Evolutionary conservation across 129 eudicot genomes (phyloP).

Genomic region (Silybum marianum): DNA sequence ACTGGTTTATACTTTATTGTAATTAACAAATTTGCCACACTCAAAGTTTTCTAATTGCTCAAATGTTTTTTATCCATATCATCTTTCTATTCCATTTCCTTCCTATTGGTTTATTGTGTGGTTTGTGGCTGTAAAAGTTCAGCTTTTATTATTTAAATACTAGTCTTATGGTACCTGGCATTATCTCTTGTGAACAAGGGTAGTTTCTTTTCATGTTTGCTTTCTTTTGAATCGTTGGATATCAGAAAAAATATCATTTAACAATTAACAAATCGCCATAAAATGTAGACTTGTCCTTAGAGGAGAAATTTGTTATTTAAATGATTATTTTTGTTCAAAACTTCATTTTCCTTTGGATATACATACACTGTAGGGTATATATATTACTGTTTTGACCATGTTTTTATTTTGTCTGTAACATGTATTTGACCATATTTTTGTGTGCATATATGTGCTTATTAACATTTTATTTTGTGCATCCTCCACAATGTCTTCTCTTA

Average conservation of each 20-base stretch:
- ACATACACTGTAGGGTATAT: neutral
- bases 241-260: neutral
- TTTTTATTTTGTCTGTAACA: no score
- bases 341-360: neutral
- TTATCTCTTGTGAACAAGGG: neutral
- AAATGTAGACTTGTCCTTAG: neutral
- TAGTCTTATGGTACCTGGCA: neutral
- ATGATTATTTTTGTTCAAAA: no score
- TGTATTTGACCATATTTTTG: neutral
- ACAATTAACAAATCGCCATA: neutral
- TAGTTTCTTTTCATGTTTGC: neutral
- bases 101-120: neutral
- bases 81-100: neutral
- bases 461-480: neutral
- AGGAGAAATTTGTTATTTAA: no score
- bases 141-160: neutral
- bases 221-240: neutral
- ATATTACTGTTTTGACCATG: neutral
- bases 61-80: neutral
- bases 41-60: neutral
- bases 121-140: neutral
- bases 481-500: neutral
- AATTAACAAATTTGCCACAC: neutral
- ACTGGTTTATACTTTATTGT: no score
- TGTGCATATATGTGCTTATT: neutral